Evolutionary conservation across 2,329 filamentous ascomycete species (phyloP), one percentile per base, ranked within the genome.

Genomic region (Xylariaceae sp.): DNA sequence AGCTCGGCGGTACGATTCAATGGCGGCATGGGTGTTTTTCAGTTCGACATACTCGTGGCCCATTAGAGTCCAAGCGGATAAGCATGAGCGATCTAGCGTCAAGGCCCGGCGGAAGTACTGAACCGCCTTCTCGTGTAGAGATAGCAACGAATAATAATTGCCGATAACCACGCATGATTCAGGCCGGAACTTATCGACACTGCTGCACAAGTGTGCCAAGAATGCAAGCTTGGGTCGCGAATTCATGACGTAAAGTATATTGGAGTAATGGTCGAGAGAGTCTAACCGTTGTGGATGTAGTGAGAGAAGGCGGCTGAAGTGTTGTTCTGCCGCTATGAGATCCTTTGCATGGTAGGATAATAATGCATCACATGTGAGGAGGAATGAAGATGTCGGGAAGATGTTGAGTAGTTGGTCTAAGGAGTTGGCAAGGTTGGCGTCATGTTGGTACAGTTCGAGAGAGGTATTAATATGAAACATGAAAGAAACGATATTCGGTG

Each of bases 41-140:
- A 99, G 87, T 74, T 99, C 95, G 51, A 98, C 92, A 66, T 97
- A 99, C 73, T 99, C 95, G 73, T 99, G 95, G 1, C 95, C 95
- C 93, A 99, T 98, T 1, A 99, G 80, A 0, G 95, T 99, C 95
- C 95, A 99, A 1, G 95, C 95, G 0, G 92, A 96, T 16, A 97
- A 82, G 71, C 95, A 99, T 21, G 87, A 89, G 9, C 93, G 87
- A 70, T 99, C 95, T 0, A 99, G 80, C 0, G 91, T 96, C 19
- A 99, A 77, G 0, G 95, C 95, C 20, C 95, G 88, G 2, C 95
- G 89, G 78, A 99, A 99, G 74, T 98, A 98, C 76, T 97, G 92
- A 50, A 99, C 93, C 0, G 95, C 93, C 71, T 99, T 99, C 72
- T 99, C 95, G 71, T 99, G 95, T 71, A 96, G 89, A 0, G 93